Conservation (phyloP, 768 basidiomycete species). For the Asterophora parasitica region DNA sequence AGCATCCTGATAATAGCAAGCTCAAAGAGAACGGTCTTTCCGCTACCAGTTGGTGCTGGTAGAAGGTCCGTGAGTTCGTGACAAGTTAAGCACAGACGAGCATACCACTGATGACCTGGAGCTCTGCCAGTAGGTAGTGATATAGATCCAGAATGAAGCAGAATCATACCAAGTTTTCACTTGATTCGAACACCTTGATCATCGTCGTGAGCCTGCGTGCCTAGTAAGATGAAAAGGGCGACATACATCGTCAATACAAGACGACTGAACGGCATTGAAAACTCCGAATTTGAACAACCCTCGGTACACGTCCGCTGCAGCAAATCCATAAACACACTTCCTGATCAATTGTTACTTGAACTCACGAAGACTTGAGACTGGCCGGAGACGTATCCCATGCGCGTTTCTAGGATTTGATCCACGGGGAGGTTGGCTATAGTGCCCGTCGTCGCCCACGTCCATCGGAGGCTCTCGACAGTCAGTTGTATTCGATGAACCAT, state of each 20-base stretch:
- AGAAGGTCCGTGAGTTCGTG: slow-evolving; percentile 3
- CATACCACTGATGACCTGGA: slow-evolving; percentile 69
- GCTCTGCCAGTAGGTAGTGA: slow-evolving; percentile 2
- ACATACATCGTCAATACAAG: slow-evolving; percentile 71
- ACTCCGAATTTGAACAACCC: slow-evolving; percentile 81
- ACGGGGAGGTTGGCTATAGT: neutral
- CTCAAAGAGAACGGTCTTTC: slow-evolving; percentile 95
- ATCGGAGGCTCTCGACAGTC: neutral
- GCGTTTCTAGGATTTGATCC: slow-evolving; percentile 29
- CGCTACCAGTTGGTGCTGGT: slow-evolving; percentile 92
- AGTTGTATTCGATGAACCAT: neutral
- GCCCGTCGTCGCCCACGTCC: too few species aligned
- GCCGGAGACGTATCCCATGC: slow-evolving; percentile 51
- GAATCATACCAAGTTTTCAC: slow-evolving; percentile 59
- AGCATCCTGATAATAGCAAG: slow-evolving; percentile 80
- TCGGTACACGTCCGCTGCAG: slow-evolving; percentile 76
- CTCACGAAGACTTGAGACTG: slow-evolving; percentile 72
- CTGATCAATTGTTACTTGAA: slow-evolving; percentile 1
- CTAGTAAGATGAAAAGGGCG: neutral
- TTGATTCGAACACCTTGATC: slow-evolving; percentile 49
- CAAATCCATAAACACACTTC: neutral
- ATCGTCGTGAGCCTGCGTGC: neutral
- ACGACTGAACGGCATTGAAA: slow-evolving; percentile 90
- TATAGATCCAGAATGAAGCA: neutral
- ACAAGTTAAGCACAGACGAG: neutral